Base-by-base conservation (phyloP, 345 rosid genomes). In the Eucalyptus viminalis region DNA sequence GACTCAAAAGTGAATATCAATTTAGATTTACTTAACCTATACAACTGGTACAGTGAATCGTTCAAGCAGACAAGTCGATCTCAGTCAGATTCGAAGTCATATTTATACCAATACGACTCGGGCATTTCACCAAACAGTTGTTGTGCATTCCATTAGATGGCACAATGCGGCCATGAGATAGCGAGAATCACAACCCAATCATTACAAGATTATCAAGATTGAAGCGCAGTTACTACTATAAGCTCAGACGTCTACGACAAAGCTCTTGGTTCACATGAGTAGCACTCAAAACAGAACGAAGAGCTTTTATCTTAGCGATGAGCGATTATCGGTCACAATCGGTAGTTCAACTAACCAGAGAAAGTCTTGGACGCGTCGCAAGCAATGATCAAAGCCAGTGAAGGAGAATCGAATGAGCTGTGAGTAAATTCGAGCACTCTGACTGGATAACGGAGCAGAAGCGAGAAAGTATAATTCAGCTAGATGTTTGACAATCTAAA, bases 81-180 rank as follows among this genome's bases (percentile, higher is more conserved):
- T 58, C 67, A 25, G 8, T 25, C 7, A 58, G 15, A 58, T 25
- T 58, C 67, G 3, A 22, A 58, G 11, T 58, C 67, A 12, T 58
- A 58, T 56, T 58, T 25, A 58, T 58, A 58, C 67, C 29, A 58
- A 58, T 11, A 58, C 2, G 8, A 25, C n/a, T 58, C 0, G 6
- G 15, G 31, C n/a, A 60, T 27, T 60, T 60, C 67, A 27, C 14
- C n/a, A 27, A 60, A 60, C 67, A 60, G 8, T 25, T 1, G 14
- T 5, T 27, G 15, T 6, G 31, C 31, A 60, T 6, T 27, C 8
- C 0, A 11, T 60, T 25, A 60, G 0, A 60, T 0, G 8, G n/a
- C 67, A 58, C 67, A 0, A 24, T 25, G n/a, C 67, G 1, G 2
- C 67, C 27, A 58, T 3, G 67, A 58, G 15, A 58, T 11, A 5